Conservation (phyloP, 192 early-diverging fungal species). For the Globomyces pollinis-pini region DNA sequence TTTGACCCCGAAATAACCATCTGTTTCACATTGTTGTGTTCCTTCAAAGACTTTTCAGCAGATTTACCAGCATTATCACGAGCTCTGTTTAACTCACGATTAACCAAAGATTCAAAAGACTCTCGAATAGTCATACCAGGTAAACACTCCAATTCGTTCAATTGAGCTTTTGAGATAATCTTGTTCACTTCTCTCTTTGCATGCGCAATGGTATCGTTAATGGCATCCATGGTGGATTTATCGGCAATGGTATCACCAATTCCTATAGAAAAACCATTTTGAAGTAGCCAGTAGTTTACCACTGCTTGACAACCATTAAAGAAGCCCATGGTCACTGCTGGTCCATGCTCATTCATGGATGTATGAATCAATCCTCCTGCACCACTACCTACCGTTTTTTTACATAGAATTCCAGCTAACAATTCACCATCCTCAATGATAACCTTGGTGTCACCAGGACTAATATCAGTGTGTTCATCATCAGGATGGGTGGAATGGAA, state of each 20-base stretch:
- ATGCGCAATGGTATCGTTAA: constrained; percentile 67
- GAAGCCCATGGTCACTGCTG: constrained; percentile 78
- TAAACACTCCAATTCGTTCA: constrained; percentile 69
- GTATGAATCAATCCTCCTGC: constrained; percentile 85
- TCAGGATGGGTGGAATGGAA: constrained; percentile 74
- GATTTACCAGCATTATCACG: constrained; percentile 87
- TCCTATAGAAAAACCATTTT: constrained; percentile 92
- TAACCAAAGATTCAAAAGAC: constrained; percentile 85
- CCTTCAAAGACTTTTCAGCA: constrained; percentile 72
- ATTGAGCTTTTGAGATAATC: constrained; percentile 74
- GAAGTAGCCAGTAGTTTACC: constrained; percentile 92
- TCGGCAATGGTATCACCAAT: constrained; percentile 98
- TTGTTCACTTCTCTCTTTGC: constrained; percentile 73
- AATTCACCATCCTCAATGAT: constrained; percentile 88
- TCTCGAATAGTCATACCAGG: constrained; percentile 91
- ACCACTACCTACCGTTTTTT: constrained; percentile 84
- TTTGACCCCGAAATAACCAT: constrained; percentile 97
- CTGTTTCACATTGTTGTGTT: constrained; percentile 92
- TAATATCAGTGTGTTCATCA: constrained; percentile 64
- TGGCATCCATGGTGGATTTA: constrained; percentile 63
- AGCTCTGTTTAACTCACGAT: constrained; percentile 77
- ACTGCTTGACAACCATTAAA: constrained; percentile 89
- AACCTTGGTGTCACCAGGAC: constrained; percentile 86
- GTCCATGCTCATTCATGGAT: constrained; percentile 89
- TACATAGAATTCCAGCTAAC: constrained; percentile 90